A percentile compares a stretch with the other conserved stretches of the same genome.
These are phyloP conservation scores for Leptodermis oblonga DNA, from an alignment of 257 asterid genomes.

Conservation along the genomic window DNA sequence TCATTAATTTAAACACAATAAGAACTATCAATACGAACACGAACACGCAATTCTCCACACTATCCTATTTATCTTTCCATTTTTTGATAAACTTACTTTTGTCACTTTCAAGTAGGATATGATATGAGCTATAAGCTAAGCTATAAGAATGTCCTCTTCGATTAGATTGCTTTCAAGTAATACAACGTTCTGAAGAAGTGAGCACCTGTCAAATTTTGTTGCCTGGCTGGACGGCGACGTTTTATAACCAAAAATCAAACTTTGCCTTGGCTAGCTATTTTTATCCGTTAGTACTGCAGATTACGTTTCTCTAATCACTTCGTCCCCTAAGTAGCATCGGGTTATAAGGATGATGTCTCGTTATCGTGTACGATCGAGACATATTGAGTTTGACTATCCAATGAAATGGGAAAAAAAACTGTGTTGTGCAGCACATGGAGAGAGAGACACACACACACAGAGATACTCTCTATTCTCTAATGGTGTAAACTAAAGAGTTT, in stretches of 20 bases:
- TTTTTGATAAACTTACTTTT: background rate
- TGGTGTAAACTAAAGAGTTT: background rate
- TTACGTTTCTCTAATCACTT: no score
- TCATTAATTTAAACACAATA: no score
- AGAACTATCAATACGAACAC: no score
- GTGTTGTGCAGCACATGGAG: slow-evolving; percentile 37
- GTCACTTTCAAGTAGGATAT: background rate
- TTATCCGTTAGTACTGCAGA: no score
- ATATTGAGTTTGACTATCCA: slow-evolving; percentile 9
- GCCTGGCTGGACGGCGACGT: background rate
- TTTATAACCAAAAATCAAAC: background rate
- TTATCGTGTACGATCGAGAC: no score
- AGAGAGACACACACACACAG: slow-evolving; percentile 1
- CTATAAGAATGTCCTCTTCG: slow-evolving; percentile 6
- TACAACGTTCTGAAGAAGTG: background rate
- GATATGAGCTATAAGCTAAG: background rate
- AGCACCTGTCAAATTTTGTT: slow-evolving; percentile 10
- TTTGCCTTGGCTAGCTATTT: background rate
- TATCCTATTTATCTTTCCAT: background rate
- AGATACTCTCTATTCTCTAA: no score
- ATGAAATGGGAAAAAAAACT: slow-evolving; percentile 15
- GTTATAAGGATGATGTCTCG: no score
- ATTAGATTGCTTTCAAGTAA: background rate
- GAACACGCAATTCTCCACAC: background rate
- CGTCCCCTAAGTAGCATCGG: no score